Evolutionary conservation across 2,329 filamentous ascomycete genomes (phyloP).

Genomic region (Colletotrichum incanum): DNA sequence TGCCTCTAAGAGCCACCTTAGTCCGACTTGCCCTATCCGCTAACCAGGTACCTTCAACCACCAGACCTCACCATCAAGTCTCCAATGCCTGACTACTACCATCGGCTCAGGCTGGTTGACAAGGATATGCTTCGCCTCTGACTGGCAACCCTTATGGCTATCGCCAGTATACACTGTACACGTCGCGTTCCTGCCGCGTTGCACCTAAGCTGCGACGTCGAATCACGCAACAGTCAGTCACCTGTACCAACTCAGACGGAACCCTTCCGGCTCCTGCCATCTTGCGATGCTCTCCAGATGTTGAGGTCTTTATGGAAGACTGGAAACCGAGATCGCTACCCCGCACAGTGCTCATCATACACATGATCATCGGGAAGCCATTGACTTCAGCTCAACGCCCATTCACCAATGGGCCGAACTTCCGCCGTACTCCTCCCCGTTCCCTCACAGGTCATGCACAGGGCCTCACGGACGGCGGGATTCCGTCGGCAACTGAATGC

Average conservation of each 20-base stretch:
- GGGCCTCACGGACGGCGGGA: conserved; percentile 19
- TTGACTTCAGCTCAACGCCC: conserved; percentile 15
- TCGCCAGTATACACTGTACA: background rate
- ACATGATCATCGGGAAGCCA: conserved; percentile 5
- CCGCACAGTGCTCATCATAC: conserved; percentile 16
- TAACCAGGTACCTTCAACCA: conserved; percentile 28
- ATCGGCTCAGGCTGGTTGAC: conserved; percentile 11
- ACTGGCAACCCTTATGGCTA: background rate
- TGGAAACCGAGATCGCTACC: conserved; percentile 12
- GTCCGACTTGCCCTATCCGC: conserved; percentile 16
- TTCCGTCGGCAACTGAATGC: conserved; percentile 30
- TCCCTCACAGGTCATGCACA: conserved; percentile 20
- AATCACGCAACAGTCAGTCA: background rate
- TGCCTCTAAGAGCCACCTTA: conserved; percentile 9
- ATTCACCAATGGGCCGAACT: conserved; percentile 25
- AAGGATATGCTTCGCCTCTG: conserved; percentile 18
- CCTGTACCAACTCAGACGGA: no score
- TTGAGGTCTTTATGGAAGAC: background rate
- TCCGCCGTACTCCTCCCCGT: conserved; percentile 13
- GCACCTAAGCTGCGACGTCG: background rate
- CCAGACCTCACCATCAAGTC: conserved; percentile 4
- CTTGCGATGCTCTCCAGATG: background rate
- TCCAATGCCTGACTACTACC: background rate
- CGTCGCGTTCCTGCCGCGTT: background rate
- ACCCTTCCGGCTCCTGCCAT: background rate